Evolutionary conservation across 2,329 filamentous ascomycete genomes (phyloP), one percentile per base, ranked within the genome.

Genomic region (Incumbomyces lentus): DNA sequence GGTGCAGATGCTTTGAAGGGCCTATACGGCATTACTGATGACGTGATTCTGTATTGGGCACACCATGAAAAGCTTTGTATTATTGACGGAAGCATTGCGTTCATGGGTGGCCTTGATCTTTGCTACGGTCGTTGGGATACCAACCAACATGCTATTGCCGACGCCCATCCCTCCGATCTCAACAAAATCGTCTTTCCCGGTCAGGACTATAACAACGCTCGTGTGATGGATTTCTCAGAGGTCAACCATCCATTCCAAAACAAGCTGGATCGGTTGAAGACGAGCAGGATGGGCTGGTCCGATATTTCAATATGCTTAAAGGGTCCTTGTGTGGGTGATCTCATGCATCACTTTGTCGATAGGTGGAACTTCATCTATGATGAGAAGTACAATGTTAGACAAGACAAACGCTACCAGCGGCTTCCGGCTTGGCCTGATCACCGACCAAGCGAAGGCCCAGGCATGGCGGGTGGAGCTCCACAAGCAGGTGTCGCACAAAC

Each of bases 11-110:
- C 83, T 1, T 61, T 94, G 40, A 85, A 87, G 60, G 78, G 81
- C 1, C 66, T 95, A 1, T 95, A 94, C 59, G 89, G 89, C 45
- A 82, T 85, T 41, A 79, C 79, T 30, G 84, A 88, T 29, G 87
- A 84, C 55, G 78, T 88, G 1, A 83, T 94, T 10, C 68, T 95
- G 1, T 95, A 86, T 65, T 95, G 88, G 88, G 86, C 87, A 2
- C 88, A 95, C 58, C 88, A 95, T 57, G 88, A 95, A 67, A 95
- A 95, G 65, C 75, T 95, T 1, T 86, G 86, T 55, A 62, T 95
- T 1, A 68, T 95, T 13, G 88, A 95, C 61, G 78, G 82, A n/a
- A 72, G 73, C 8, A 71, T 82, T 47, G 87, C 82, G 2, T 95
- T 95, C 61, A 95, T 95, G 88, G 88, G 87, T 41, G 89, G 88